phyloP scores from a whole-genome alignment of 2,329 filamentous ascomycete genomes.

The Fusarium musae region DNA sequence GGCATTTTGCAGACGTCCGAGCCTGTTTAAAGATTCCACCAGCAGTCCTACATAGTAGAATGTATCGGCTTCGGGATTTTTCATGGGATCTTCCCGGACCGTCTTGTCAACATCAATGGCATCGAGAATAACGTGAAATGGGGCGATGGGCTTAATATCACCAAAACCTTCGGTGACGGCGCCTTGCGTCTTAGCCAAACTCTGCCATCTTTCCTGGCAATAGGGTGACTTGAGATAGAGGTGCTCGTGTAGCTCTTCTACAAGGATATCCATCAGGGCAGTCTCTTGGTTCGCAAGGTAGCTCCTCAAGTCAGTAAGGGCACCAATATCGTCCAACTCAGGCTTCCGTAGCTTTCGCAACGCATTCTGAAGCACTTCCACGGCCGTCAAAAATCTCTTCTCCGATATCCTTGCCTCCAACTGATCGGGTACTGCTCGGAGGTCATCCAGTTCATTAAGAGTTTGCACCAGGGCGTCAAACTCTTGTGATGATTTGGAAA shows the following conservation, averaged over 20 bases:
- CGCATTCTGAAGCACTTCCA: slow-evolving; percentile 90
- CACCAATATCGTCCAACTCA: slow-evolving; percentile 91
- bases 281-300: slow-evolving; percentile 96
- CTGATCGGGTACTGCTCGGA: slow-evolving; percentile 89
- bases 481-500: slow-evolving; percentile 86
- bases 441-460: slow-evolving; percentile 84
- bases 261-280: slow-evolving; percentile 88
- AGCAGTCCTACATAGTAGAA: slow-evolving; percentile 92
- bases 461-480: slow-evolving; percentile 91
- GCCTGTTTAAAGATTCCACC: slow-evolving; percentile 88
- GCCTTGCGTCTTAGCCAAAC: slow-evolving; percentile 75
- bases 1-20: slow-evolving; percentile 85
- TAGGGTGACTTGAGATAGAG: slow-evolving; percentile 98
- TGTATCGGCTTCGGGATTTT: slow-evolving; percentile 94
- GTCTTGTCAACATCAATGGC: slow-evolving; percentile 68
- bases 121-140: slow-evolving; percentile 71
- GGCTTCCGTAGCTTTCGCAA: slow-evolving; percentile 85
- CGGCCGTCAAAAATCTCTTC: slow-evolving; percentile 92
- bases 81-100: slow-evolving; percentile 86
- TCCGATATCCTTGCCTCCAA: slow-evolving; percentile 95
- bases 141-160: slow-evolving; percentile 58
- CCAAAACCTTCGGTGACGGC: slow-evolving; percentile 60
- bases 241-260: slow-evolving; percentile 98
- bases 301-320: slow-evolving; percentile 83
- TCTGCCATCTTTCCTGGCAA: slow-evolving; percentile 95